Evolutionary conservation across 305 asterid species (phyloP).

Genomic region (Andrographis paniculata): DNA sequence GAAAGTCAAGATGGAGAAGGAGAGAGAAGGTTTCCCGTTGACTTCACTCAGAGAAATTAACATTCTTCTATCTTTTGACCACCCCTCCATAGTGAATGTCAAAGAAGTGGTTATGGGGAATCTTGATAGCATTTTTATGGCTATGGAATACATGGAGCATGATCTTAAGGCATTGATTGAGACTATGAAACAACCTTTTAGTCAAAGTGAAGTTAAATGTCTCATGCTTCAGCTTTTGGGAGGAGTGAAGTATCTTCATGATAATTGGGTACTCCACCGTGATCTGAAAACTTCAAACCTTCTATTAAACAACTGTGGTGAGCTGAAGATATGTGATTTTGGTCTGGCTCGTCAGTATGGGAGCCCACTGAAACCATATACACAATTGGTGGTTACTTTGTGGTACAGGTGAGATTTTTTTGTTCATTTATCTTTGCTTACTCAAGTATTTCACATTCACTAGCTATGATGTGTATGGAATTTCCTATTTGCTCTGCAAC

Average conservation of each 20-base stretch:
- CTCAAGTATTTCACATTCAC: neutral
- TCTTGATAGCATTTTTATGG: constrained; percentile 80
- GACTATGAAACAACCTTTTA: constrained; percentile 76
- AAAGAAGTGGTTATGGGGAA: constrained; percentile 86
- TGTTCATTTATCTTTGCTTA: neutral
- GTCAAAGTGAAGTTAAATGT: constrained; percentile 90
- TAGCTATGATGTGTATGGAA: neutral
- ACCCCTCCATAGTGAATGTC: constrained; percentile 77
- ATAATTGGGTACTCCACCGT: constrained; percentile 87
- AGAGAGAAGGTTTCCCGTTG: constrained; percentile 90
- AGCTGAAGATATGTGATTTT: constrained; percentile 90
- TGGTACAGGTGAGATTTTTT: constrained; percentile 78
- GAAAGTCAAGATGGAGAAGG: constrained; percentile 94
- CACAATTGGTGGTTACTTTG: constrained; percentile 86
- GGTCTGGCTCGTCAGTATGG: constrained; percentile 95
- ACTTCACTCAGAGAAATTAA: constrained; percentile 85
- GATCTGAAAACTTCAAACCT: constrained; percentile 89
- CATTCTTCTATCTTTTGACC: constrained; percentile 73
- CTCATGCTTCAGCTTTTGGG: constrained; percentile 85
- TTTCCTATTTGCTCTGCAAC: neutral
- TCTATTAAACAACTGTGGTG: constrained; percentile 76
- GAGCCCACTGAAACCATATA: constrained; percentile 83
- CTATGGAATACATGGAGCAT: constrained; percentile 98
- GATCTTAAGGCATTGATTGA: constrained; percentile 85
- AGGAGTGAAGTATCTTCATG: constrained; percentile 81